These are phyloP conservation scores for Trapa incisa DNA, from an alignment of 345 rosid genomes.

Conservation along the genomic window DNA sequence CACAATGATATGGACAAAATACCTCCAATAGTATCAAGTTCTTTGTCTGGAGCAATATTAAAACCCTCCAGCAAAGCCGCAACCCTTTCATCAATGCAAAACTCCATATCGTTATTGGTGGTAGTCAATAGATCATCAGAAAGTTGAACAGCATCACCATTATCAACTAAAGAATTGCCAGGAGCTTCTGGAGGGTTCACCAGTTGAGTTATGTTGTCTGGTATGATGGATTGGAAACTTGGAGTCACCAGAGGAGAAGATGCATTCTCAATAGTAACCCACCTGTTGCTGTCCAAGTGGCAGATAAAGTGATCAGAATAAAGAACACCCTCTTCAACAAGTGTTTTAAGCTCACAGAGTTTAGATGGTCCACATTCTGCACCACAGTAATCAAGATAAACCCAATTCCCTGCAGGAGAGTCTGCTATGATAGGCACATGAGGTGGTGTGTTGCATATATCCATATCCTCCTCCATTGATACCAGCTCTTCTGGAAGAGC, in stretches of 20 bases:
- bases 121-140: constrained; percentile 24
- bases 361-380: constrained; percentile 75
- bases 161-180: constrained; percentile 68
- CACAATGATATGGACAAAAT: constrained; percentile 1
- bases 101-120: constrained; percentile 33
- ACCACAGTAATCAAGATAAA: constrained; percentile 87
- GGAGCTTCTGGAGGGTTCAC: constrained; percentile 96
- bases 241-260: constrained; percentile 59
- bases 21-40: constrained; percentile 83
- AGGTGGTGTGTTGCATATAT: constrained; percentile 92
- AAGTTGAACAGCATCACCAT: constrained; percentile 32
- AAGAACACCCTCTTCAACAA: constrained; percentile 74
- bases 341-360: constrained; percentile 63
- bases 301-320: constrained; percentile 82
- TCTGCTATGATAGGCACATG: constrained; percentile 51
- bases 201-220: constrained; percentile 61
- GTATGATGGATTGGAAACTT: constrained; percentile 41
- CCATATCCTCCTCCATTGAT: constrained; percentile 99
- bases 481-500: constrained; percentile 54
- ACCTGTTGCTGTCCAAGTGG: constrained; percentile 73
- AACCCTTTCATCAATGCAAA: constrained; percentile 62
- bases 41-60: constrained; percentile 52
- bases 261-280: constrained; percentile 96
- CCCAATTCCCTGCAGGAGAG: constrained; percentile 69
- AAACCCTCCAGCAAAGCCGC: constrained; percentile 62